Base-by-base conservation (phyloP, 2,329 filamentous ascomycete species). In the Basipetospora chlamydospora region DNA sequence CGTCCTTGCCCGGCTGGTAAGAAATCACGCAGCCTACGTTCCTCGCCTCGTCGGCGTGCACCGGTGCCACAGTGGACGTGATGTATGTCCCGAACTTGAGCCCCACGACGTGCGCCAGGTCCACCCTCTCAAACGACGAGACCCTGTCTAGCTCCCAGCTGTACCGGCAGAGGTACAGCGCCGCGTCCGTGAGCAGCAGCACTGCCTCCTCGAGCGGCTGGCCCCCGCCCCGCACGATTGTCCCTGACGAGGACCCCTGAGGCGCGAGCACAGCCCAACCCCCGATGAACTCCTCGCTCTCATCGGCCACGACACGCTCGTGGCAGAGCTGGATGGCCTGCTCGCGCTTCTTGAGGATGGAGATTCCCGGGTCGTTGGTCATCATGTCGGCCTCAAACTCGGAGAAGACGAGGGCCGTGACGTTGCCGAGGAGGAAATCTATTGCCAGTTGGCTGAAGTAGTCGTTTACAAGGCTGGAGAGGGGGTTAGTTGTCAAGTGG, bases 141-240 rank as follows among this genome's bases (percentile, higher is more conserved):
- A 98, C 83, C 53, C 96, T 96, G 59, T 96, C 90, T 6, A 86
- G 78, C 43, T 82, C 81, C 86, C 88, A 96, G 56, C 96, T 86
- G 47, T 96, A 87, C 11, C 83, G 76, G 54, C 87, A 95, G 42
- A 84, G 76, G 52, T 96, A 96, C 3, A 96, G 55, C 0, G 86
- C 88, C 1, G 69, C 67, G 44, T 93, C 80, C 0, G 90, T 96
- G 22, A 98, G 63, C 0, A 98, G 65, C 1, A 98, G 65, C 1
- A 98, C 81, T 0, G 80, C 80, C 51, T 98, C 88, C 48, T 93
- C 85, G 45, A 96, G 82, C 0, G 85, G 80, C 26, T 78, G 64
- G 3, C 80, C 71, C 35, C 64, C 70, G 44, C 84, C 59, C 1
- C 76, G 78, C n/a, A n/a, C n/a, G n/a, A n/a, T n/a, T n/a, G n/a